These are phyloP conservation scores for Cystofilobasidium macerans DNA, from an alignment of 768 basidiomycete genomes.

Conservation along the genomic window DNA sequence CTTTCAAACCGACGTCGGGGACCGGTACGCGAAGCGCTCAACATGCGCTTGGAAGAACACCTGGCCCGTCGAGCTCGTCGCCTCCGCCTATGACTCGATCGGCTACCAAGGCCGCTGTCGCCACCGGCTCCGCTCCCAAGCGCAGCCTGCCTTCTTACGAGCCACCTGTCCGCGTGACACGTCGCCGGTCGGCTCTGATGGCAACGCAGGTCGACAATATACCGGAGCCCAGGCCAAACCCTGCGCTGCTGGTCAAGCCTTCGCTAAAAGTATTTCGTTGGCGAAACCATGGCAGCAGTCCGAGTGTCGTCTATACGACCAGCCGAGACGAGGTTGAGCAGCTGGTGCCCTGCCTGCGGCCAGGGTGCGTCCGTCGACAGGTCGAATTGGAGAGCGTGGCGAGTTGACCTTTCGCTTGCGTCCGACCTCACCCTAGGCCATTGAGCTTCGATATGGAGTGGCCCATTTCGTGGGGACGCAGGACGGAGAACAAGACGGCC, in stretches of 20 bases:
- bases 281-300: neutral
- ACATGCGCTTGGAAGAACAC: no score
- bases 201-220: neutral
- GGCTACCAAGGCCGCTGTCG: no score
- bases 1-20: no score
- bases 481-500: conserved; percentile 19
- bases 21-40: no score
- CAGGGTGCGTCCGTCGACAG: neutral
- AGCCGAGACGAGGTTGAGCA: neutral
- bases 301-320: neutral
- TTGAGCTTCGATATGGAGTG: conserved; percentile 9
- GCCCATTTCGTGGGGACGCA: conserved; percentile 13
- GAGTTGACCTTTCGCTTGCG: neutral
- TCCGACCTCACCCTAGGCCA: neutral
- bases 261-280: neutral
- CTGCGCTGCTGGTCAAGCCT: neutral
- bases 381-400: neutral
- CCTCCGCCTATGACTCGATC: no score
- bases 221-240: neutral
- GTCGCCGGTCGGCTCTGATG: neutral
- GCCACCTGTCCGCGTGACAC: neutral
- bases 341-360: neutral
- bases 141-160: neutral
- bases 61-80: no score
- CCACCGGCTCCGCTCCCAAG: neutral